Percentiles rank a stretch among this genome's conserved stretches.
Evolutionary conservation across 768 basidiomycete species (phyloP).

Genomic region (Trametes villosa): DNA sequence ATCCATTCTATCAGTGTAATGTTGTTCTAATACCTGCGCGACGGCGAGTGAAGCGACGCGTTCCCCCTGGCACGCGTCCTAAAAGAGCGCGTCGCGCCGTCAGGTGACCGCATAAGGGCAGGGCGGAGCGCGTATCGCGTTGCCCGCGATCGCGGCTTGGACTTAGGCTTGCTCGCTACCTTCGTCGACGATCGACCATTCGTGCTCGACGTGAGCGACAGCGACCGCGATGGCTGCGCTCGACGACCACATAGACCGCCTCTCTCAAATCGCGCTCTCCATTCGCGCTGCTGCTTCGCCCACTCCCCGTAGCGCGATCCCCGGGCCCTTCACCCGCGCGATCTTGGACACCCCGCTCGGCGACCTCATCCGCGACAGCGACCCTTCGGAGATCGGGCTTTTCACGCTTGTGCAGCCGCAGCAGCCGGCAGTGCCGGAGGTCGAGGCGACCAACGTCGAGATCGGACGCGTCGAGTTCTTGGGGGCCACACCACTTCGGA

Average conservation of each 20-base stretch:
- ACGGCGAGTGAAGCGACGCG: too few species aligned
- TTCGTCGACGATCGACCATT: neutral
- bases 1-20: neutral
- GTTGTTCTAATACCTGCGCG: too few species aligned
- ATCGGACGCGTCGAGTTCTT: slow-evolving; percentile 68
- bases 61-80: too few species aligned
- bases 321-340: slow-evolving; percentile 64
- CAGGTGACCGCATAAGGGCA: too few species aligned
- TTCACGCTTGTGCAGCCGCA: slow-evolving; percentile 57
- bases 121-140: too few species aligned
- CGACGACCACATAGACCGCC: slow-evolving; percentile 70
- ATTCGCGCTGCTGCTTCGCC: slow-evolving; percentile 43
- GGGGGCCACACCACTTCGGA: slow-evolving; percentile 71
- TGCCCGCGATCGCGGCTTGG: too few species aligned
- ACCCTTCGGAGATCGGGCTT: slow-evolving; percentile 77
- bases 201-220: neutral
- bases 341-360: slow-evolving; percentile 66
- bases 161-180: neutral
- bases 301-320: slow-evolving; percentile 5
- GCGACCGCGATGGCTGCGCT: slow-evolving; percentile 35
- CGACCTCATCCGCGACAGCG: slow-evolving; percentile 80
- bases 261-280: slow-evolving; percentile 54
- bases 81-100: too few species aligned
- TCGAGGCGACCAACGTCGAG: slow-evolving; percentile 40
- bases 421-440: slow-evolving; percentile 30